Base-by-base conservation (phyloP, 441 rosid species). In the Gossypium schwendimanii region DNA sequence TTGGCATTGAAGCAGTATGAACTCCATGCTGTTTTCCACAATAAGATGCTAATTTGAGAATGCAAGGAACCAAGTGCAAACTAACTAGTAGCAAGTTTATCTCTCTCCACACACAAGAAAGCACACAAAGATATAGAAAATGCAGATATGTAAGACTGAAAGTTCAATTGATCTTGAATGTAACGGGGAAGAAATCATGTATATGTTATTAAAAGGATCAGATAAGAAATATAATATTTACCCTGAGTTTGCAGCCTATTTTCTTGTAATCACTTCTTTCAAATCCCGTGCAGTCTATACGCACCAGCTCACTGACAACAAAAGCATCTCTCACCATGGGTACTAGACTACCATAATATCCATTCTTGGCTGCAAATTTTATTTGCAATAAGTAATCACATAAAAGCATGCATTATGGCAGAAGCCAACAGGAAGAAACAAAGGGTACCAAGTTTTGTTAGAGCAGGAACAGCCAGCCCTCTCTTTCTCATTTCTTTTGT, bases 261-360 rank as follows among this genome's bases (percentile, higher is more conserved):
- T 92, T 94, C 87, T 84, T 92, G 87, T 85, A 88, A 79, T 94
- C 98, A 53, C 87, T 94, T 79, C 64, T 89, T 79, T 89, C 94
- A 41, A 92, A 82, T 45, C 99, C 98, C 67, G 76, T 80, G 80
- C 98, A 89, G 83, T 94, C 98, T 71, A 92, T 87, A 52, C 88
- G 83, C 62, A 94, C 86, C 74, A 94, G 81, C 72, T 94, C 96
- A 49, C 61, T 81, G 60, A 82, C 83, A 0, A 87, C 76, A 78
- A 94, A 92, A 33, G 97, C 98, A 69, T 92, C 99, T 83, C 97
- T 88, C 72, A 89, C 92, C 99, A 91, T 87, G 57, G 97, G 80
- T 57, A 92, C 91, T 76, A 92, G 83, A 77, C 92, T 91, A 36
- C 91, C 97, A 76, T 89, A 92, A 76, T 91, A 94, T 11, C 98